These are phyloP conservation scores for Arabis alpina DNA, from an alignment of 345 rosid genomes.

Conservation along the genomic window DNA sequence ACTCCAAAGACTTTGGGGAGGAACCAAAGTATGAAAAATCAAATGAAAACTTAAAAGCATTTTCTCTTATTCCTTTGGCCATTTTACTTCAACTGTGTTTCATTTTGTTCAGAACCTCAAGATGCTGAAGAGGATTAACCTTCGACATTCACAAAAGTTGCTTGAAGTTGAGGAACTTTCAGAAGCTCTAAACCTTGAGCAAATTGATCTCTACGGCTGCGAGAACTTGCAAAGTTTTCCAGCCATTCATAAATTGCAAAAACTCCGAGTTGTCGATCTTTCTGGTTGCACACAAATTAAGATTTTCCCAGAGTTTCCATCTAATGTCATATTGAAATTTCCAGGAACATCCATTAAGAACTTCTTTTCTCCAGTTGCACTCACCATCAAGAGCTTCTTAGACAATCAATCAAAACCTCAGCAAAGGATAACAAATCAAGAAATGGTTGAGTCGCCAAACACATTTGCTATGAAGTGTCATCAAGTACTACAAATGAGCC, in stretches of 20 bases:
- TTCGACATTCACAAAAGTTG: slow-evolving; percentile 6
- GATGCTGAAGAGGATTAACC: slow-evolving; percentile 19
- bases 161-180: slow-evolving; percentile 18
- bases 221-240: slow-evolving; percentile 18
- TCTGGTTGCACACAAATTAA: not conserved
- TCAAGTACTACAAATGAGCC: no score
- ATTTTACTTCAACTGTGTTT: not conserved
- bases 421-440: not conserved
- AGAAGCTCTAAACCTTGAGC: slow-evolving; percentile 27
- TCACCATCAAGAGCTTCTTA: not conserved
- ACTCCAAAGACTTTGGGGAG: slow-evolving; percentile 37
- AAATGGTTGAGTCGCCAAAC: not conserved
- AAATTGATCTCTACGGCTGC: slow-evolving; percentile 25
- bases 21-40: not conserved
- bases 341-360: not conserved
- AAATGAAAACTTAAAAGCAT: not conserved
- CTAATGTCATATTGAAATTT: not conserved
- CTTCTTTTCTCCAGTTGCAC: not conserved
- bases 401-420: not conserved
- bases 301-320: slow-evolving; percentile 11
- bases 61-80: not conserved
- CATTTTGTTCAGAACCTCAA: slow-evolving; percentile 13
- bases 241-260: not conserved
- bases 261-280: slow-evolving; percentile 28
- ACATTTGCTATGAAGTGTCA: not conserved